Base-by-base conservation (phyloP, 2,329 filamentous ascomycete genomes). In the Colletotrichum gigasporum region DNA sequence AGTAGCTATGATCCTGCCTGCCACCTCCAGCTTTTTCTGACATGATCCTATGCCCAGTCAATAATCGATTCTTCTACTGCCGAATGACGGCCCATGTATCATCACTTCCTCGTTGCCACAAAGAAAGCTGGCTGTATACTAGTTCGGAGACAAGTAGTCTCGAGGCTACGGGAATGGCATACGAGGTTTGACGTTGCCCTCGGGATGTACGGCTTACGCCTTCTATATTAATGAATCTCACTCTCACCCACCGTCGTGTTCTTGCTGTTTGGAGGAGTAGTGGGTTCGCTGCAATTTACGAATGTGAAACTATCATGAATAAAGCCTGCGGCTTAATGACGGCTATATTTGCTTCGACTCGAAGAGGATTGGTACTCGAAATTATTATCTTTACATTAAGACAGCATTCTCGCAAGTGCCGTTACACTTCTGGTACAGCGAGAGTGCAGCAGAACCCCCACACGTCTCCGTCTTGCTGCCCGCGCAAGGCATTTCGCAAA, bases 371-470 rank as follows among this genome's bases (percentile, higher is more conserved):
- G n/a, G n/a, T n/a, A n/a, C n/a, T n/a, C n/a, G n/a, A n/a, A n/a
- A n/a, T n/a, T n/a, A n/a, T n/a, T 47, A 10, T 32, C 16, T 32
- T 58, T 26, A 68, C 32, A 68, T 51, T 32, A 68, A 54, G 6
- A 45, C 53, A n/a, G 65, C 67, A 52, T 74, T 74, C 48, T 60
- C 34, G 32, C 72, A 74, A 48, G 68, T 58, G 45, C 71, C 73
- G 10, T 63, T 56, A 54, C 78, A 80, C 64, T 73, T 76, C 52
- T 73, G 65, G 54, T 79, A 80, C 3, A 80, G 67, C 5, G 72
- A 74, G 16, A 79, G 69, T 2, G 71, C 71, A 14, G 66, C 70
- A 10, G 71, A 71, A 10, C 79, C 68, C 12, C 68, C 68, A 26
- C 68, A 69, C 18, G 59, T 48, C 7, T 67, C 55, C 4, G 28